phyloP scores from a whole-genome alignment of 1,284 basidiomycete species.

The Sanguinoderma infundibulare region DNA sequence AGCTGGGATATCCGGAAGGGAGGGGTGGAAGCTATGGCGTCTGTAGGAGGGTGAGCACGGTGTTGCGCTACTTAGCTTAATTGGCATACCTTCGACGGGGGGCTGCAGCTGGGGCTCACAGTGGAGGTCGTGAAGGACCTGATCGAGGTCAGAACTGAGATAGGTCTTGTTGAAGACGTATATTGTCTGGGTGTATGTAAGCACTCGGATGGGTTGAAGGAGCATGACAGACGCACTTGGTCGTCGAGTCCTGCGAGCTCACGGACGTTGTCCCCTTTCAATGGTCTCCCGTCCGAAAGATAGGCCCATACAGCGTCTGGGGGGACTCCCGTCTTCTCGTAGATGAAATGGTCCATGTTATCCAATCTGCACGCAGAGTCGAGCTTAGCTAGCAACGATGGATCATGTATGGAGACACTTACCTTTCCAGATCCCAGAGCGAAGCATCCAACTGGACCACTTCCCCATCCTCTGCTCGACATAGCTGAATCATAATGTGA shows the following conservation, averaged over 20 bases:
- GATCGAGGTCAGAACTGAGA: conserved; percentile 66
- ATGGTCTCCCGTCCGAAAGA: conserved; percentile 72
- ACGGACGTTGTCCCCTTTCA: conserved; percentile 69
- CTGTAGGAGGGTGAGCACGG: conserved; percentile 38
- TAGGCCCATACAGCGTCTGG: conserved; percentile 74
- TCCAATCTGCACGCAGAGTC: conserved; percentile 47
- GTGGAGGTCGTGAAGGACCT: conserved; percentile 62
- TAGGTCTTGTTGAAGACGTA: conserved; percentile 83
- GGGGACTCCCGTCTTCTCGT: conserved; percentile 68
- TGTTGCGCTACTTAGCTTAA: background rate
- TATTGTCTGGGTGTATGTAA: conserved; percentile 52
- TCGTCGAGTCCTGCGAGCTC: conserved; percentile 74
- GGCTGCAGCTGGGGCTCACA: conserved; percentile 66
- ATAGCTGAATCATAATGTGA: conserved; percentile 23
- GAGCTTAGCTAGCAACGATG: background rate
- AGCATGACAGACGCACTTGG: conserved; percentile 46
- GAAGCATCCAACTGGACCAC: conserved; percentile 60
- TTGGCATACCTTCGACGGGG: conserved; percentile 61
- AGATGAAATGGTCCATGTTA: conserved; percentile 66
- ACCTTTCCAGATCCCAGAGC: conserved; percentile 75
- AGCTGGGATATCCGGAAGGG: conserved; percentile 71
- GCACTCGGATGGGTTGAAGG: background rate
- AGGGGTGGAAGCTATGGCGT: conserved; percentile 67
- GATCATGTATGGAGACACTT: background rate
- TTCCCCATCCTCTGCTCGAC: conserved; percentile 23